Evolutionary conservation across 495 filamentous ascomycete species (phyloP).

Genomic region (Aspergillus ostianus): DNA sequence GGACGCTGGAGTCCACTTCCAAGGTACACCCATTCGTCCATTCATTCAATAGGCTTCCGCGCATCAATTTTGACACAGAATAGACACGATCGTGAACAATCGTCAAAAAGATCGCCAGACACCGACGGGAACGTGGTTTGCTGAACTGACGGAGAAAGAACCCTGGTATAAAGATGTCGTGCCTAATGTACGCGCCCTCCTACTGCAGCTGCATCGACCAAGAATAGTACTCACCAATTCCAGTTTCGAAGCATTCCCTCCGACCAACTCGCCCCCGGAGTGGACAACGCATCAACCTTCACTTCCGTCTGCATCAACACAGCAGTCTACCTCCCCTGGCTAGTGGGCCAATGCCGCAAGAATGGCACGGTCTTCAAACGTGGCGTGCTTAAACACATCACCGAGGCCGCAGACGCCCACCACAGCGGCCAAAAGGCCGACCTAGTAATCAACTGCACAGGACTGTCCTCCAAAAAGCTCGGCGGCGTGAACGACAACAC

Average conservation of each 20-base stretch:
- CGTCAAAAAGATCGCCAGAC: constrained; percentile 58
- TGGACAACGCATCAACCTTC: constrained; percentile 68
- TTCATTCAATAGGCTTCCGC: too few relatives aligned
- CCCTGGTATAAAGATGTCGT: constrained; percentile 85
- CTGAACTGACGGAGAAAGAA: constrained; percentile 61
- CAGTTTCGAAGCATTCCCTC: constrained; percentile 57
- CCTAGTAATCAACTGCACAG: constrained; percentile 84
- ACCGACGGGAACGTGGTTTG: constrained; percentile 52
- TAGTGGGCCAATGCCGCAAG: constrained; percentile 70
- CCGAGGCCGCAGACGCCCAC: constrained; percentile 65
- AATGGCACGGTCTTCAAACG: constrained; percentile 65
- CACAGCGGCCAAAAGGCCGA: constrained; percentile 62
- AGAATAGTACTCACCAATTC: not conserved
- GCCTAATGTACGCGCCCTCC: constrained; percentile 53
- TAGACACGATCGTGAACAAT: constrained; percentile 61
- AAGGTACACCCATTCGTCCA: constrained; percentile 51
- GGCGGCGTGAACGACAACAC: constrained; percentile 79
- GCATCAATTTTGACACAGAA: constrained; percentile 1
- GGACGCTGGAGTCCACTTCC: constrained; percentile 88
- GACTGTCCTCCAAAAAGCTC: constrained; percentile 67
- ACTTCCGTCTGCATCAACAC: constrained; percentile 90
- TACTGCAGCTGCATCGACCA: not conserved
- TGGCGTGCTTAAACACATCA: constrained; percentile 63
- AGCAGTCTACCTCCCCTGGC: constrained; percentile 81
- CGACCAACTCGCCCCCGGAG: constrained; percentile 55